phyloP scores from a whole-genome alignment of 2,329 filamentous ascomycete species.

The Sclerotiophoma versabilis region DNA sequence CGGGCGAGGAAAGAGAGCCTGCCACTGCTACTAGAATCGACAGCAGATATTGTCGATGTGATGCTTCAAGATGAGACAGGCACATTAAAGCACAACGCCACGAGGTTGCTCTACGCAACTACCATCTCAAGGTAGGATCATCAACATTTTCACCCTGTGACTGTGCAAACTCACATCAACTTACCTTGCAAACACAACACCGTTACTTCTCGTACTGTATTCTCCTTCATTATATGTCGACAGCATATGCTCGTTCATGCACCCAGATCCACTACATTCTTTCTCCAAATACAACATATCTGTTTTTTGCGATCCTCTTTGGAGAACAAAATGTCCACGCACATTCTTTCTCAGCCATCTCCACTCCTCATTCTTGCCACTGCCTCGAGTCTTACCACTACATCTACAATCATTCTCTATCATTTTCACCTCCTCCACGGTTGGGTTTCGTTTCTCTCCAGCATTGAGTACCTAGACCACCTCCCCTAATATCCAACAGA shows the following conservation, averaged over 20 bases:
- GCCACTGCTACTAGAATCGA: constrained; percentile 81
- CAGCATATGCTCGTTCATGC: no score
- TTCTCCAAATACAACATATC: no score
- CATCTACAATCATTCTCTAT: background rate
- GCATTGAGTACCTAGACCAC: background rate
- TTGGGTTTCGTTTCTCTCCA: no score
- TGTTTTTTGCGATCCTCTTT: no score
- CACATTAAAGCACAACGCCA: constrained; percentile 62
- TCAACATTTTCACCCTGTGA: background rate
- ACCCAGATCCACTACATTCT: no score
- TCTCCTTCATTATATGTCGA: background rate
- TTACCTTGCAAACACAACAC: background rate
- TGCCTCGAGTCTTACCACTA: no score
- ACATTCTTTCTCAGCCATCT: no score
- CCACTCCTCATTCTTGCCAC: no score
- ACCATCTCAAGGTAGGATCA: constrained; percentile 72
- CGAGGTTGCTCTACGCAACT: constrained; percentile 73
- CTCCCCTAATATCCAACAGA: constrained; percentile 49
- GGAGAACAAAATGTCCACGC: no score
- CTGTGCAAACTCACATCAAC: background rate
- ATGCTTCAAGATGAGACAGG: constrained; percentile 66
- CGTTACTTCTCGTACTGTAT: background rate
- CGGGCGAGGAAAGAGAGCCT: constrained; percentile 50
- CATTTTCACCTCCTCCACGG: background rate
- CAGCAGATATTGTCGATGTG: constrained; percentile 74